A percentile compares a stretch with the other conserved stretches of the same genome.
phyloP scores from a whole-genome alignment of 768 basidiomycete species.

The Mycena alexandri region DNA sequence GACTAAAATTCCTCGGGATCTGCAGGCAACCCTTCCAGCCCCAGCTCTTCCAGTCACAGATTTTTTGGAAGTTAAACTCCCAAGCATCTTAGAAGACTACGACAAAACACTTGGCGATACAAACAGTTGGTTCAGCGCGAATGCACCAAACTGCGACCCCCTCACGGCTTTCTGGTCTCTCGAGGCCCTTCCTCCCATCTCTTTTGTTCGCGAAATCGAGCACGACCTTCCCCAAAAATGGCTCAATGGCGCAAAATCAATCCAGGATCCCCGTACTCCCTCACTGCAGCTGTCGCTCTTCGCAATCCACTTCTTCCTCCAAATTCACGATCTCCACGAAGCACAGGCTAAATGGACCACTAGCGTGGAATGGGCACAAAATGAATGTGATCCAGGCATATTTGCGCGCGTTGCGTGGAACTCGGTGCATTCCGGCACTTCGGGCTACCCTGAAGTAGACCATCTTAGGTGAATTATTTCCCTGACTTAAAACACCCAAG shows the following conservation, averaged over 20 bases:
- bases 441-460: too few species aligned
- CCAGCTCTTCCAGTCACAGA: not conserved
- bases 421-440: too few species aligned
- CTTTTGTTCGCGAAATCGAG: not conserved
- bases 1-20: too few species aligned
- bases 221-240: slow-evolving; percentile 10
- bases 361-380: not conserved
- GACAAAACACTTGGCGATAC: not conserved
- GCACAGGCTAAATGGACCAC: slow-evolving; percentile 2
- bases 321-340: slow-evolving; percentile 3
- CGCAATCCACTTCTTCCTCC: not conserved
- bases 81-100: too few species aligned
- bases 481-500: too few species aligned
- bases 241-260: slow-evolving; percentile 17
- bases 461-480: too few species aligned
- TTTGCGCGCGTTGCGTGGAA: too few species aligned
- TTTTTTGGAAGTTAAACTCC: not conserved
- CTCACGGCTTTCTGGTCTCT: not conserved
- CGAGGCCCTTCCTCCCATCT: not conserved
- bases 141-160: not conserved
- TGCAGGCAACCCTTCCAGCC: too few species aligned
- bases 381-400: too few species aligned
- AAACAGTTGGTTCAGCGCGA: slow-evolving; percentile 1
- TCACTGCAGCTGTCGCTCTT: not conserved
- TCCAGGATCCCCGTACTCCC: not conserved